phyloP scores from a whole-genome alignment of 148 eudicot species.

The Oxyria digyna region DNA sequence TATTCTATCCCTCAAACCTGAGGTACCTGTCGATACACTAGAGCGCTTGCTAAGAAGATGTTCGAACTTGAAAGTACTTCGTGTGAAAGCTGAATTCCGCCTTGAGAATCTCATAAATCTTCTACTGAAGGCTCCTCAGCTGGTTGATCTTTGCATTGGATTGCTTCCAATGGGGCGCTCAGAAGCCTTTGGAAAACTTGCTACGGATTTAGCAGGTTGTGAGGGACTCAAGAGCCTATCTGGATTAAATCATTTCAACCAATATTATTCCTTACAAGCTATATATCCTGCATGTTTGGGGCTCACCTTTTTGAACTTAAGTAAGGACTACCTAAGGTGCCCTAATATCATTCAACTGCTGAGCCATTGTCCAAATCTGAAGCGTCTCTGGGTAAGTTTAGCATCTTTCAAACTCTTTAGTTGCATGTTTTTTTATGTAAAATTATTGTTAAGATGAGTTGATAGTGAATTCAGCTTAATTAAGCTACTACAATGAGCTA shows the following conservation, averaged over 20 bases:
- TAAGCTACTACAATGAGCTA: too few relatives aligned
- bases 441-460: too few relatives aligned
- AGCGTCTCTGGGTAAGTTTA: slow-evolving; percentile 47
- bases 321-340: slow-evolving; percentile 56
- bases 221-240: slow-evolving; percentile 60
- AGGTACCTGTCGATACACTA: slow-evolving; percentile 44
- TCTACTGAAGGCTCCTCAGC: slow-evolving; percentile 49
- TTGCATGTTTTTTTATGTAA: too few relatives aligned
- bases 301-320: slow-evolving; percentile 51
- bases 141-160: slow-evolving; percentile 63
- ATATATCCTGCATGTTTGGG: slow-evolving; percentile 53
- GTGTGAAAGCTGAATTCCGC: slow-evolving; percentile 54
- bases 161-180: slow-evolving; percentile 46
- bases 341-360: slow-evolving; percentile 54
- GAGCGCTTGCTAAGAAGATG: slow-evolving; percentile 65
- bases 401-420: too few relatives aligned
- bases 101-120: slow-evolving; percentile 46
- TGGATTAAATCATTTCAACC: slow-evolving; percentile 44
- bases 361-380: slow-evolving; percentile 50
- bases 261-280: slow-evolving; percentile 40
- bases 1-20: slow-evolving; percentile 74
- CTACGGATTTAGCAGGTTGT: slow-evolving; percentile 30
- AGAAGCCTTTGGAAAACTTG: slow-evolving; percentile 32
- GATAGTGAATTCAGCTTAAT: too few relatives aligned
- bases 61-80: slow-evolving; percentile 43